A percentile compares a stretch with the other conserved stretches of the same genome.
Conservation (phyloP, 352 stramenopile species). For the Globisporangium sylvaticum region DNA sequence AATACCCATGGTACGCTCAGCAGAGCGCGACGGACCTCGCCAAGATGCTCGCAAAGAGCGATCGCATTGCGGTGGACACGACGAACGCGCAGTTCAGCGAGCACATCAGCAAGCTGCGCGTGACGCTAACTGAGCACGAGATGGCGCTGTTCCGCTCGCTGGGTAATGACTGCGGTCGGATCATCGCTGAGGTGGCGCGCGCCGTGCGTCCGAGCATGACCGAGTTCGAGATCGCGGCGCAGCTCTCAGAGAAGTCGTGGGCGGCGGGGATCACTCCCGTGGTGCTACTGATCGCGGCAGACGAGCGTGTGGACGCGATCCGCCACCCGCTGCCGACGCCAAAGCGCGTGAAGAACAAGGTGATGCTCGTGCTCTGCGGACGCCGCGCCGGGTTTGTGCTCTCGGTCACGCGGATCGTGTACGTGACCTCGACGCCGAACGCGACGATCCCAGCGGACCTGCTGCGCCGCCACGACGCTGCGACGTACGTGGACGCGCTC, state of each 20-base stretch:
- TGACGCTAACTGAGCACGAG: constrained; percentile 51
- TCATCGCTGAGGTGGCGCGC: constrained; percentile 52
- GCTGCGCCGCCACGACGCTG: constrained; percentile 51
- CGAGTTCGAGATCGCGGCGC: constrained; percentile 52
- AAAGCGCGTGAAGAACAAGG: constrained; percentile 69
- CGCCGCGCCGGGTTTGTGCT: constrained; percentile 57
- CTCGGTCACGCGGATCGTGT: constrained; percentile 64
- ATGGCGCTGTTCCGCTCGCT: constrained; percentile 48
- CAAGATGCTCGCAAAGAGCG: constrained; percentile 34
- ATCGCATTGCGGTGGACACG: constrained; percentile 35
- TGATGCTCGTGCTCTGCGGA: constrained; percentile 73
- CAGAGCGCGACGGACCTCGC: constrained; percentile 25
- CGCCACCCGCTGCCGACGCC: constrained; percentile 66
- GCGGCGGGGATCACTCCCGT: constrained; percentile 47
- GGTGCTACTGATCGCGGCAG: constrained; percentile 54
- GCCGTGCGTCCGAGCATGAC: constrained; percentile 36
- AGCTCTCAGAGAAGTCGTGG: constrained; percentile 37
- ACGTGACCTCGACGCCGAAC: constrained; percentile 39
- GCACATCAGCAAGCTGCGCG: constrained; percentile 32
- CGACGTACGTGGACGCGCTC: constrained; percentile 65
- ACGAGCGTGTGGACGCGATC: constrained; percentile 63
- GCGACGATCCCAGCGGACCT: constrained; percentile 32
- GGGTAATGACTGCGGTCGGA: constrained; percentile 55
- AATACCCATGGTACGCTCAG: constrained; percentile 56
- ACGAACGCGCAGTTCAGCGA: constrained; percentile 23